Evolutionary conservation across 2,329 filamentous ascomycete genomes (phyloP).

Genomic region (Pleoardoris graminearum): DNA sequence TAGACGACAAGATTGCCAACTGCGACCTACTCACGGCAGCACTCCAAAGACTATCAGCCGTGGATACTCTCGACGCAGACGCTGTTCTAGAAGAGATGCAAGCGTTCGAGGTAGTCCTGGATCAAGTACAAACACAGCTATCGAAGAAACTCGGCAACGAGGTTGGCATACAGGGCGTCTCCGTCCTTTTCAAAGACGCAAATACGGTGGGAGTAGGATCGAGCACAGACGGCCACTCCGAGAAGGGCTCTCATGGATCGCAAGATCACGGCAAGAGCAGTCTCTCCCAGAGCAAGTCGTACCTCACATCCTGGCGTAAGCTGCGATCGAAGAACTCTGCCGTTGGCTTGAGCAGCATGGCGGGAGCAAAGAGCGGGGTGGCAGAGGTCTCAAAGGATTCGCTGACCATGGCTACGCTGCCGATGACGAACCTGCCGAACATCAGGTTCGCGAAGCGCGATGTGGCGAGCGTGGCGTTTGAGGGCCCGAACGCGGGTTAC

Average conservation of each 20-base stretch:
- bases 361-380: slow-evolving; percentile 47
- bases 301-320: slow-evolving; percentile 86
- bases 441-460: slow-evolving; percentile 74
- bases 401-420: slow-evolving; percentile 59
- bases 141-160: slow-evolving; percentile 89
- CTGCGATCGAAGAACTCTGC: slow-evolving; percentile 84
- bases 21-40: slow-evolving; percentile 91
- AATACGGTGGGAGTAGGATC: slow-evolving; percentile 41
- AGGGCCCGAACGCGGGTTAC: slow-evolving; percentile 84
- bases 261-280: slow-evolving; percentile 41
- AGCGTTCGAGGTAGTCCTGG: slow-evolving; percentile 78
- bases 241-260: slow-evolving; percentile 33
- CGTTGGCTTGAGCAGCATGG: slow-evolving; percentile 54
- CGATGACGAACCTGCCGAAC: slow-evolving; percentile 74
- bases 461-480: slow-evolving; percentile 68
- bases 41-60: slow-evolving; percentile 76
- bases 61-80: slow-evolving; percentile 89
- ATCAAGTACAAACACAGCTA: slow-evolving; percentile 77
- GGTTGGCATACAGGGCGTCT: slow-evolving; percentile 78
- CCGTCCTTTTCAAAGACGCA: slow-evolving; percentile 75
- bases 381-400: slow-evolving; percentile 58
- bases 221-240: slow-evolving; percentile 26
- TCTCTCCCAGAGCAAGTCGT: slow-evolving; percentile 63
- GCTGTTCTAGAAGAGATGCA: slow-evolving; percentile 95
- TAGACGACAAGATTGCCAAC: slow-evolving; percentile 92